Evolutionary conservation across 2,329 filamentous ascomycete species (phyloP), one percentile per base, ranked within the genome.

Genomic region (Verticillium nubilum): DNA sequence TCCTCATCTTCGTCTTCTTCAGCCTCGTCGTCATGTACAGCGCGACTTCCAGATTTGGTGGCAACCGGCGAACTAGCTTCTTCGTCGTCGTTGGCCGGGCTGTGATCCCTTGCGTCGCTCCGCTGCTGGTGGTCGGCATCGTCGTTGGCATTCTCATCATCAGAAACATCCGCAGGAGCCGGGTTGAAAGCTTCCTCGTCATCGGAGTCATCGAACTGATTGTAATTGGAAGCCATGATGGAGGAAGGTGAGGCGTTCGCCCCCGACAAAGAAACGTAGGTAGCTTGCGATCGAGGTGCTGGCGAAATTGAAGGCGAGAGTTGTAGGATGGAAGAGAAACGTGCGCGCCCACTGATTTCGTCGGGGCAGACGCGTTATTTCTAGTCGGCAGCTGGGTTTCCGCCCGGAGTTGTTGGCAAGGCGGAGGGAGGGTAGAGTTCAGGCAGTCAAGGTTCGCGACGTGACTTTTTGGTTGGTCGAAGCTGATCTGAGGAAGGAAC

Each of bases 101-200:
- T 77, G 58, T 72, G 74, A 53, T 66, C 67, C 58, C 63, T 68
- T 50, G 66, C 83, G 29, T 85, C 85, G 79, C 80, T 23, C 78
- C 79, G 65, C 58, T 60, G 65, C 58, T 60, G 47, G 54, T 63
- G 62, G 0, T 82, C 78, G n/a, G 50, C 62, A 17, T 74, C 73
- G 5, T 76, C 74, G 3, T 76, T 76, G 35, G 72, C 75, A 25
- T 79, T 82, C 61, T 92, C 90, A 56, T 86, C 87, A 65, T 94
- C 91, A 3, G 90, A 95, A 33, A 85, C 69, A 60, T 91, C 85
- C 61, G 85, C 88, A 23, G 89, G 88, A 55, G 83, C 86, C 56
- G 92, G 93, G 73, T 97, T 96, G 82, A 97, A 97, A 72, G 94
- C 89, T 62, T 90, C 88, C 67, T 96, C 92, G 56, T 95, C 91